These are phyloP conservation scores for Plasmodium sp. DNA, from an alignment of 169 alveolate genomes.

Conservation along the genomic window DNA sequence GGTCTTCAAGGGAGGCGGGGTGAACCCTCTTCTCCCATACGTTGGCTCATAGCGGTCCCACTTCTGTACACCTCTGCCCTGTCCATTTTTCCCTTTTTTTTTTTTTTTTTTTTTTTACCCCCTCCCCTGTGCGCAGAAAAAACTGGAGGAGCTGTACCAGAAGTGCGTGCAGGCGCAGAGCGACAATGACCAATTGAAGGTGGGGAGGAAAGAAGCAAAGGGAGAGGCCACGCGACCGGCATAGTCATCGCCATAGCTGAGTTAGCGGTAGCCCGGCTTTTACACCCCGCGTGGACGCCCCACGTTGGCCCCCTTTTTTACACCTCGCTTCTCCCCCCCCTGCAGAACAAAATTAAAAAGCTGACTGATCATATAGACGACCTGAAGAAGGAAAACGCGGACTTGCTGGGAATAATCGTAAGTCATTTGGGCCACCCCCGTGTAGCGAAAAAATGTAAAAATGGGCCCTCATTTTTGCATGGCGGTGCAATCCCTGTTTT, in stretches of 20 bases:
- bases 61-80: neutral
- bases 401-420: conserved; percentile 19
- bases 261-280: neutral
- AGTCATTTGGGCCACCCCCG: neutral
- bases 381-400: conserved; percentile 28
- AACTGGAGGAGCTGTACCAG: conserved; percentile 46
- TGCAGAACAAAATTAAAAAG: conserved; percentile 30
- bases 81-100: neutral
- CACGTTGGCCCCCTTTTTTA: neutral
- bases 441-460: neutral
- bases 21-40: neutral
- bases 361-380: conserved; percentile 21
- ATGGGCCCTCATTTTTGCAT: neutral
- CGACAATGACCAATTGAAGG: conserved; percentile 48
- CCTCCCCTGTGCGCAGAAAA: conserved; percentile 5
- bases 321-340: neutral
- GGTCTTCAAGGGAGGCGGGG: neutral
- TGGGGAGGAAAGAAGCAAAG: neutral
- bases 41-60: neutral
- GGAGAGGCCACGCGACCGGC: neutral
- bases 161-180: conserved; percentile 27
- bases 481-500: neutral
- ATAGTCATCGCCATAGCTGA: neutral
- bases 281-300: neutral
- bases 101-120: neutral